These are phyloP conservation scores for Entomortierella chlamydospora DNA, from an alignment of 192 early-diverging fungal genomes.

Conservation along the genomic window DNA sequence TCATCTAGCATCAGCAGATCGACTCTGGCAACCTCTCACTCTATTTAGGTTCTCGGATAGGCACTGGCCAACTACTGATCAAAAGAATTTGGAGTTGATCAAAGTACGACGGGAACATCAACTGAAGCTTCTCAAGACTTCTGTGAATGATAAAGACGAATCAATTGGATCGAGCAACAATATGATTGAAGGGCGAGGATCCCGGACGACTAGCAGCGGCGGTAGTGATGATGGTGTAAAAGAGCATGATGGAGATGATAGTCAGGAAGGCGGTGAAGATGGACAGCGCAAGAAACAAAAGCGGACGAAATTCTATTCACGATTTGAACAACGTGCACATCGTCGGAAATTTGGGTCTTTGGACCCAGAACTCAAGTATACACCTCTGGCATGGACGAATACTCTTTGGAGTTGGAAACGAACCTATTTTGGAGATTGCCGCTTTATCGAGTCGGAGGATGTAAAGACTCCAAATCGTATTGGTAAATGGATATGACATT, in stretches of 20 bases:
- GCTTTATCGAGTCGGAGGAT: constrained; percentile 39
- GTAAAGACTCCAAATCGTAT: constrained; percentile 43
- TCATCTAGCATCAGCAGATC: constrained; percentile 52
- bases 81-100: constrained; percentile 28
- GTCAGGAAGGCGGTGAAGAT: not conserved
- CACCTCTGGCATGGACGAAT: constrained; percentile 49
- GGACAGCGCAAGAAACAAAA: constrained; percentile 18
- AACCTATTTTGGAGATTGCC: constrained; percentile 41
- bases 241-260: not conserved
- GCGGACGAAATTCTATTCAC: constrained; percentile 46
- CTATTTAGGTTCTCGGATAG: constrained; percentile 40
- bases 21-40: constrained; percentile 48
- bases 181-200: too few relatives aligned
- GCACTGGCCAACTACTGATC: constrained; percentile 46
- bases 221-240: not conserved
- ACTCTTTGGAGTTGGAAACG: constrained; percentile 52
- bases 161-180: not conserved
- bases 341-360: constrained; percentile 35
- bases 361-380: constrained; percentile 35
- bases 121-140: constrained; percentile 10
- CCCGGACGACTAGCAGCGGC: not conserved
- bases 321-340: constrained; percentile 45
- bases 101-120: constrained; percentile 33
- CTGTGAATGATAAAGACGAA: not conserved
- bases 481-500: constrained; percentile 10